phyloP scores from a whole-genome alignment of 1,284 basidiomycete genomes.

The Waitea zeae region DNA sequence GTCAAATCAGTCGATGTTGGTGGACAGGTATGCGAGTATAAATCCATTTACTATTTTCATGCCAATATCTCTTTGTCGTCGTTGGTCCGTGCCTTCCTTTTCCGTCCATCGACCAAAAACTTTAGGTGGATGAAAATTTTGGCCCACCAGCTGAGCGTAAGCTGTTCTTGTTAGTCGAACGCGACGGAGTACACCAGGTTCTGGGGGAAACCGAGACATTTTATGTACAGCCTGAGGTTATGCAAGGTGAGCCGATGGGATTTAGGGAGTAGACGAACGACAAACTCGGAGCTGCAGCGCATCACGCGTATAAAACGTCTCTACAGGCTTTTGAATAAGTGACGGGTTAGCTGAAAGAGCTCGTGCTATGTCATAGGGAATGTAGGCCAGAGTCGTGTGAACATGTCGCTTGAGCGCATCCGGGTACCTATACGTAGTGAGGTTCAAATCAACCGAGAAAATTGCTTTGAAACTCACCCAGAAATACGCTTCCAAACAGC shows the following conservation, averaged over 20 bases:
- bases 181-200: conserved; percentile 35
- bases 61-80: conserved; percentile 68
- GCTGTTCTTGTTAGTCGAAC: conserved; percentile 75
- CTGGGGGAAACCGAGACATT: conserved; percentile 78
- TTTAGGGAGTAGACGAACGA: conserved; percentile 4
- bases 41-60: conserved; percentile 64
- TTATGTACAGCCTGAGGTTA: conserved; percentile 56
- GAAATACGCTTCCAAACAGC: conserved; percentile 52
- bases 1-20: background rate
- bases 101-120: conserved; percentile 69
- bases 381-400: conserved; percentile 64
- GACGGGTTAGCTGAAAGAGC: conserved; percentile 48
- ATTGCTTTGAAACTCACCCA: conserved; percentile 31
- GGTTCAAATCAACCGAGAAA: no score
- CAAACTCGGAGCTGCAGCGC: conserved; percentile 72
- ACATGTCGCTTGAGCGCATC: conserved; percentile 48
- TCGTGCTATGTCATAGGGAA: conserved; percentile 66
- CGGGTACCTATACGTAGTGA: conserved; percentile 63
- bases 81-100: conserved; percentile 39
- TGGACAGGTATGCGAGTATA: background rate
- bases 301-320: conserved; percentile 88
- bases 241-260: conserved; percentile 1
- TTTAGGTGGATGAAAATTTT: conserved; percentile 85
- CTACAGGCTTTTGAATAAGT: conserved; percentile 73
- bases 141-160: conserved; percentile 83